A percentile compares a stretch with the other conserved stretches of the same genome.
phyloP scores from a whole-genome alignment of 352 stramenopile genomes.

The Globisporangium iwayamae region DNA sequence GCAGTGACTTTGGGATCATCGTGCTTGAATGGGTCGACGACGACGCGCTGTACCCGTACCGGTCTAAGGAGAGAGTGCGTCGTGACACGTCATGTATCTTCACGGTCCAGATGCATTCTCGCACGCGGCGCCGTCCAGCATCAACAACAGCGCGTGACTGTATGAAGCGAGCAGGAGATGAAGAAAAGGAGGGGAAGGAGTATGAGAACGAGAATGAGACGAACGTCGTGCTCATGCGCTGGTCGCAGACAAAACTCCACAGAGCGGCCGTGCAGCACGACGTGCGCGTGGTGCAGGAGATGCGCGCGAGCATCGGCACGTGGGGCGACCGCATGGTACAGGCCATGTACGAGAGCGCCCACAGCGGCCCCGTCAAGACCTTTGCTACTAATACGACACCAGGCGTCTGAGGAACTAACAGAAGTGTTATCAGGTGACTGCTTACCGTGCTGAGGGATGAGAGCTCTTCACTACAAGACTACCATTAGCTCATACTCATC shows the following conservation, averaged over 20 bases:
- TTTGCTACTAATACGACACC: neutral
- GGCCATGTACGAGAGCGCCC: constrained; percentile 7
- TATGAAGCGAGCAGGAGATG: neutral
- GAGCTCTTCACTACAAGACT: neutral
- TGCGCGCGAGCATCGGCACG: constrained; percentile 16
- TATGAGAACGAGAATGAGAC: neutral
- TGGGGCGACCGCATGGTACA: constrained; percentile 17
- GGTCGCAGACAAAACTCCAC: constrained; percentile 15
- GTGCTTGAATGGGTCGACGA: constrained; percentile 28
- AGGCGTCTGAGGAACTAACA: neutral
- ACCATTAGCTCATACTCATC: neutral
- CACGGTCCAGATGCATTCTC: neutral
- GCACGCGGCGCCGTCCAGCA: neutral
- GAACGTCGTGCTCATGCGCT: constrained; percentile 10
- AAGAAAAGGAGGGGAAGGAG: neutral
- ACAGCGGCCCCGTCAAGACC: neutral
- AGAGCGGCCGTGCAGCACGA: neutral
- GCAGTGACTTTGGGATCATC: constrained; percentile 15
- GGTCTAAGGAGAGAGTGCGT: constrained; percentile 21
- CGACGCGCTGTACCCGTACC: constrained; percentile 35
- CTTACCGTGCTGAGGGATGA: too few relatives aligned
- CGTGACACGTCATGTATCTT: constrained; percentile 22
- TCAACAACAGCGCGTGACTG: neutral
- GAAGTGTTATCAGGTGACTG: too few relatives aligned
- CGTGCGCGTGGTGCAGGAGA: constrained; percentile 1